phyloP scores from a whole-genome alignment of 495 filamentous ascomycete genomes.

The Lasiosphaeria hispida region DNA sequence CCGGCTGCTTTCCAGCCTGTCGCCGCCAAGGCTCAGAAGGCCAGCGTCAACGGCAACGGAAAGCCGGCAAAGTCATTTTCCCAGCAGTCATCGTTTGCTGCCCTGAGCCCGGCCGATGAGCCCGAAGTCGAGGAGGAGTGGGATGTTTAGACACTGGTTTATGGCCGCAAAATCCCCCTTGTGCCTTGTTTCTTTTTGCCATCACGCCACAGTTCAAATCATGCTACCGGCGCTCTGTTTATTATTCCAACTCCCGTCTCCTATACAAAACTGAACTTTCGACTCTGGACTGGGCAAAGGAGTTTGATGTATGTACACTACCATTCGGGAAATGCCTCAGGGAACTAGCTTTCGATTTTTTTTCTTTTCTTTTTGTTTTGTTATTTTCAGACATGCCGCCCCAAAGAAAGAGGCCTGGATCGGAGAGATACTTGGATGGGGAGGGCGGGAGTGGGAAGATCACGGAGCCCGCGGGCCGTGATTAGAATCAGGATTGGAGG shows the following conservation, averaged over 20 bases:
- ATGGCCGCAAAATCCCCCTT: background rate
- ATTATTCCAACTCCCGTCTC: background rate
- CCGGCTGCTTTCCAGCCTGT: constrained; percentile 11
- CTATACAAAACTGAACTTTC: constrained; percentile 3
- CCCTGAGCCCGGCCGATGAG: constrained; percentile 41
- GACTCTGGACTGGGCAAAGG: constrained; percentile 23
- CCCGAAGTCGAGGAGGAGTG: constrained; percentile 46
- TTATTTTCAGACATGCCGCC: background rate
- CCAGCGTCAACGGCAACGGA: constrained; percentile 21
- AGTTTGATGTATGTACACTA: constrained; percentile 29
- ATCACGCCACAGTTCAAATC: background rate
- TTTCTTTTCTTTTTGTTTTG: constrained; percentile 5
- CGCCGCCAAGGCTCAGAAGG: constrained; percentile 24
- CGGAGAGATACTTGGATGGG: background rate
- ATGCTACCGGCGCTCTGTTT: background rate
- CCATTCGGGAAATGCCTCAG: constrained; percentile 17
- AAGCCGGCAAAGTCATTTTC: constrained; percentile 32
- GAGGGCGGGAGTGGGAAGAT: background rate
- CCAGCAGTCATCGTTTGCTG: constrained; percentile 49
- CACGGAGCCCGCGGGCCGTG: too few species aligned
- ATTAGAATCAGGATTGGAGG: too few species aligned
- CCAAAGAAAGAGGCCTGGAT: background rate
- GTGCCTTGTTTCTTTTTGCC: background rate
- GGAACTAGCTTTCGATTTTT: constrained; percentile 12
- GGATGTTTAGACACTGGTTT: constrained; percentile 38